Evolutionary conservation across 2,329 filamentous ascomycete genomes (phyloP).

Genomic region (Aspergillus sp.): DNA sequence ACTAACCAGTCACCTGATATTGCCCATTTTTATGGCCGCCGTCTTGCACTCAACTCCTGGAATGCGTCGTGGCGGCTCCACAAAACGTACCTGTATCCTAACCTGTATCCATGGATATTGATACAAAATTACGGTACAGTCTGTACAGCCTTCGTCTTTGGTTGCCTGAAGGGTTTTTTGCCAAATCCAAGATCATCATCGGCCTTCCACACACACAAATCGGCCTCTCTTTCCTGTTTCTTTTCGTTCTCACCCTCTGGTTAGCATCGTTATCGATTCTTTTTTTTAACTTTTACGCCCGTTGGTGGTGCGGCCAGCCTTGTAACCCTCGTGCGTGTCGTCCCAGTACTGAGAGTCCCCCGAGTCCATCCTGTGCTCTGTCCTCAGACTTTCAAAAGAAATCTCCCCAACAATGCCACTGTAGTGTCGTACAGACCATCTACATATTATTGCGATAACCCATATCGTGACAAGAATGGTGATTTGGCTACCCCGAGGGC

Average conservation of each 20-base stretch:
- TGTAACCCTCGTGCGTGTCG: background rate
- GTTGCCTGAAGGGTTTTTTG: background rate
- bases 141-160: background rate
- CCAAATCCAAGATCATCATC: background rate
- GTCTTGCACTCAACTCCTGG: background rate
- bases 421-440: background rate
- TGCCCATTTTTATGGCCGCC: too few species aligned
- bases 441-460: too few species aligned
- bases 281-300: background rate
- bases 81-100: background rate
- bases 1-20: too few species aligned
- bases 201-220: background rate
- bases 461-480: too few species aligned
- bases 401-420: background rate
- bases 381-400: too few species aligned
- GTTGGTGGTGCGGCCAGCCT: background rate
- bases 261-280: background rate
- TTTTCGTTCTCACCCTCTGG: background rate
- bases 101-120: background rate
- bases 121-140: background rate
- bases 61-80: background rate
- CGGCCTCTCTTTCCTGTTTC: background rate
- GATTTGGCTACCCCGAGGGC: too few species aligned
- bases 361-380: too few species aligned
- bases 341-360: too few species aligned